Conservation (phyloP, 1,139 yeast species). For the Suzukiozyma palmioleophila region DNA sequence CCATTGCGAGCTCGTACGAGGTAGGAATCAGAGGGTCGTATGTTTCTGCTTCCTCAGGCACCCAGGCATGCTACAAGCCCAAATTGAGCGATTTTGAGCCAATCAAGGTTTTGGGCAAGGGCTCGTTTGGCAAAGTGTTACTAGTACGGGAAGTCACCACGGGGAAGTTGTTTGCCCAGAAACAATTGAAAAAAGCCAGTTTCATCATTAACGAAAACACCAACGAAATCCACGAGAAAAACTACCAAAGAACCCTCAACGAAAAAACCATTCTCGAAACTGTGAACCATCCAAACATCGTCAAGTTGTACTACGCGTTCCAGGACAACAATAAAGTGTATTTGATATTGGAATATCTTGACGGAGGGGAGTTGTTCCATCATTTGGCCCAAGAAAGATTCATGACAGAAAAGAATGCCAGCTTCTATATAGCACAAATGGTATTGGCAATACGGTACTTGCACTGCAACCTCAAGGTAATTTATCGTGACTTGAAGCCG, state of each 20-base stretch:
- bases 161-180: slow-evolving; percentile 79
- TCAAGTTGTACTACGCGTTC: slow-evolving; percentile 81
- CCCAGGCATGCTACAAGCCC: slow-evolving; percentile 25
- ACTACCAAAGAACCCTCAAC: slow-evolving; percentile 37
- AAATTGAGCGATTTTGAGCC: slow-evolving; percentile 63
- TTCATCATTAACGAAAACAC: slow-evolving; percentile 34
- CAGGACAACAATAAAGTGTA: slow-evolving; percentile 83
- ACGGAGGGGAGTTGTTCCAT: slow-evolving; percentile 90
- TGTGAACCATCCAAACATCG: slow-evolving; percentile 79
- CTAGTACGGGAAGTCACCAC: slow-evolving; percentile 66
- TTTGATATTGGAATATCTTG: slow-evolving; percentile 77
- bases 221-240: slow-evolving; percentile 31
- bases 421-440: slow-evolving; percentile 85
- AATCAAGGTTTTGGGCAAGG: slow-evolving; percentile 79
- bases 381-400: slow-evolving; percentile 56
- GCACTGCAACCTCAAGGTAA: slow-evolving; percentile 71
- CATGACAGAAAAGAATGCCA: slow-evolving; percentile 68
- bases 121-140: slow-evolving; percentile 87
- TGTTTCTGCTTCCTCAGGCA: slow-evolving; percentile 10
- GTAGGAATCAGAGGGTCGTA: slow-evolving; percentile 11
- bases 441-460: slow-evolving; percentile 76
- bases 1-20: slow-evolving; percentile 16
- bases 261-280: slow-evolving; percentile 40
- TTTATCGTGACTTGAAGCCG: slow-evolving; percentile 88
- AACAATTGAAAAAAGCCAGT: slow-evolving; percentile 76